Base-by-base conservation (phyloP, 108 stramenopile species). In the Cyclotella kingstonii region DNA sequence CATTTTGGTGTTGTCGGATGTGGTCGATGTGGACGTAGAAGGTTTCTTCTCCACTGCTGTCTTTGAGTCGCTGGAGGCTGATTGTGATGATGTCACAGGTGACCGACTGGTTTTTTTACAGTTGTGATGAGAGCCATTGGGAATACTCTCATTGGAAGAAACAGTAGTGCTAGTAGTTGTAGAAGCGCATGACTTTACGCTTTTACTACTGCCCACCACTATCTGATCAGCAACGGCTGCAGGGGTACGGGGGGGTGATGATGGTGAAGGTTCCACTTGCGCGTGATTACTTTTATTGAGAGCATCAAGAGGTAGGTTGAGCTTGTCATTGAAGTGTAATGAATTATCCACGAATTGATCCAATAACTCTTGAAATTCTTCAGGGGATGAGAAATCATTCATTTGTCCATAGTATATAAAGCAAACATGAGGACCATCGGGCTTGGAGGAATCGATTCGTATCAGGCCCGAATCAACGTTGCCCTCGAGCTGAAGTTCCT, bases 311-410 rank as follows among this genome's bases (percentile, higher is more conserved):
- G 17, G 12, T 18, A 4, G 55, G 36, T 50, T 58, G 29, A 73
- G 30, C 48, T 48, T 64, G 30, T 53, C 47, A 26, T n/a, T 29
- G 46, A 59, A 64, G 0, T 73, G 42, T 35, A 73, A 46, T 33
- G 57, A 56, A 53, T 73, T 63, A 26, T 73, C 71, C 19, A 73
- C 71, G 23, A 73, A 73, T 31, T 64, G 39, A 64, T 73, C 71
- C 35, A 73, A 22, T 30, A 54, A 58, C 12, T 51, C 50, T 46
- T 73, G 63, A 29, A 73, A 73, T 25, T 60, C 54, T 51, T 36
- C 42, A 5, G 56, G 41, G 25, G 18, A 30, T 22, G 15, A 17
- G 18, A 73, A 46, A 4, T 65, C 38, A 8, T 64, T 48, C 10
- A 60, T 22, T 19, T 65, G 63, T 2, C 71, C 71, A 42, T 65